A percentile compares a stretch with the other conserved stretches of the same genome.
phyloP scores from a whole-genome alignment of 2,329 filamentous ascomycete genomes.

The Pyricularia sp. region DNA sequence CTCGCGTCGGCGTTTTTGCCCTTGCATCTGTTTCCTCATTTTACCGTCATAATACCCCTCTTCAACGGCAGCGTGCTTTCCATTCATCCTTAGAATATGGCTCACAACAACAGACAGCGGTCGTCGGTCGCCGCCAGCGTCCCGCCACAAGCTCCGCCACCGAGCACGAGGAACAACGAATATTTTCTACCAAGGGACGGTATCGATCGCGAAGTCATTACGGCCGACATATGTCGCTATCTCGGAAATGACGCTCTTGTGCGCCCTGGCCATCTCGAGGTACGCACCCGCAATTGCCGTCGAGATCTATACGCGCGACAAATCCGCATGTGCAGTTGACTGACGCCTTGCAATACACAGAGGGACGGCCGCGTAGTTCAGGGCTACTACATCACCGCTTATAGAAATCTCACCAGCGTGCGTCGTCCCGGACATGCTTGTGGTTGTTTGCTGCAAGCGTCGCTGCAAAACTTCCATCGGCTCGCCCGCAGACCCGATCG shows the following conservation, averaged over 20 bases:
- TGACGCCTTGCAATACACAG: constrained; percentile 3
- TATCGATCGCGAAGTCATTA: constrained; percentile 77
- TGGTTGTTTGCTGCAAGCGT: background rate
- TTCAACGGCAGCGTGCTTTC: background rate
- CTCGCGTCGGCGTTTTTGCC: background rate
- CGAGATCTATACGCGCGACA: constrained; percentile 45
- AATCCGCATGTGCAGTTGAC: constrained; percentile 9
- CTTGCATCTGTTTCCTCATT: background rate
- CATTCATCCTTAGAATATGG: background rate
- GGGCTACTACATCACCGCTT: constrained; percentile 71
- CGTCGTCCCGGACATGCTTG: constrained; percentile 21
- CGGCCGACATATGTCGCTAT: constrained; percentile 76
- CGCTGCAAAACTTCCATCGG: background rate
- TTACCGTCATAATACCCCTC: background rate
- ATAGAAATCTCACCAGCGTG: constrained; percentile 70
- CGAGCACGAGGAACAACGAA: constrained; percentile 47
- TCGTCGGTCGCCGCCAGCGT: constrained; percentile 1
- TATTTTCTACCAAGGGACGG: constrained; percentile 74
- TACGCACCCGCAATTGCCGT: background rate
- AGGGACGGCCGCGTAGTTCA: constrained; percentile 47
- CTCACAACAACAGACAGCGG: background rate
- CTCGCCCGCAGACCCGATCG: background rate
- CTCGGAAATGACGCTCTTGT: constrained; percentile 75
- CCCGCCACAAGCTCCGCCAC: constrained; percentile 1
- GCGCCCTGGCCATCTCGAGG: constrained; percentile 48